Evolutionary conservation across 2,329 filamentous ascomycete species (phyloP).

Genomic region (Aspergillus sp.): DNA sequence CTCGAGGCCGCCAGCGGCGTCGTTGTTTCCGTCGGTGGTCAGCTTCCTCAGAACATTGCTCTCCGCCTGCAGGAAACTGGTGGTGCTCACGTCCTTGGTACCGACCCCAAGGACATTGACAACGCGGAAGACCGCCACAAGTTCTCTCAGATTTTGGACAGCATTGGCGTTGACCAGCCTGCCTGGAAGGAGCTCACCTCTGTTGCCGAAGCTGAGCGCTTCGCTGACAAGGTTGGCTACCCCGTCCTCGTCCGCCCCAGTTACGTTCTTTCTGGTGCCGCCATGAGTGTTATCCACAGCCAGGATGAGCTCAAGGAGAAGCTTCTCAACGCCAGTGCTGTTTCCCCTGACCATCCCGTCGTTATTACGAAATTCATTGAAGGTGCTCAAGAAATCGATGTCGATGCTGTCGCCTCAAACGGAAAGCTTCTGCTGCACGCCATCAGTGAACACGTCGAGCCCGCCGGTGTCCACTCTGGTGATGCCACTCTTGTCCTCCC

Average conservation of each 20-base stretch:
- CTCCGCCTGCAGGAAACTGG: conserved; percentile 90
- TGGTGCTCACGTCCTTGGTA: conserved; percentile 87
- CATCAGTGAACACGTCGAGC: conserved; percentile 93
- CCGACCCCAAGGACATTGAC: conserved; percentile 92
- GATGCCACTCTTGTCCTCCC: conserved; percentile 94
- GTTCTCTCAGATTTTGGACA: conserved; percentile 96
- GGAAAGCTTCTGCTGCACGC: conserved; percentile 90
- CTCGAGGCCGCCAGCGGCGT: conserved; percentile 83
- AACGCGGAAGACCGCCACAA: conserved; percentile 98
- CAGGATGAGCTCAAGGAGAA: conserved; percentile 92
- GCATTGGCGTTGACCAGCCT: conserved; percentile 94
- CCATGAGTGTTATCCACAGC: conserved; percentile 95
- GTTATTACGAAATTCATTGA: conserved; percentile 99
- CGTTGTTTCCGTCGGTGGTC: conserved; percentile 93
- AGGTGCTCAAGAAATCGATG: conserved; percentile 93
- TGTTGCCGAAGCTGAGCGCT: conserved; percentile 82
- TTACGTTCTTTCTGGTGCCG: conserved; percentile 95
- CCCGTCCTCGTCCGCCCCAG: conserved; percentile 92
- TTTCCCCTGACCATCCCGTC: conserved; percentile 95
- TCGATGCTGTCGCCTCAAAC: conserved; percentile 86
- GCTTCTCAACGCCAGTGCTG: conserved; percentile 83
- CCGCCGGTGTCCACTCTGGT: conserved; percentile 96
- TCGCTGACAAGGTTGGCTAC: conserved; percentile 84
- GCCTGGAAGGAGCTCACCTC: conserved; percentile 97
- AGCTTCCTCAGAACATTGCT: conserved; percentile 96